Evolutionary conservation across 306 rosid genomes (phyloP).

Genomic region (Pyrus betulifolia): DNA sequence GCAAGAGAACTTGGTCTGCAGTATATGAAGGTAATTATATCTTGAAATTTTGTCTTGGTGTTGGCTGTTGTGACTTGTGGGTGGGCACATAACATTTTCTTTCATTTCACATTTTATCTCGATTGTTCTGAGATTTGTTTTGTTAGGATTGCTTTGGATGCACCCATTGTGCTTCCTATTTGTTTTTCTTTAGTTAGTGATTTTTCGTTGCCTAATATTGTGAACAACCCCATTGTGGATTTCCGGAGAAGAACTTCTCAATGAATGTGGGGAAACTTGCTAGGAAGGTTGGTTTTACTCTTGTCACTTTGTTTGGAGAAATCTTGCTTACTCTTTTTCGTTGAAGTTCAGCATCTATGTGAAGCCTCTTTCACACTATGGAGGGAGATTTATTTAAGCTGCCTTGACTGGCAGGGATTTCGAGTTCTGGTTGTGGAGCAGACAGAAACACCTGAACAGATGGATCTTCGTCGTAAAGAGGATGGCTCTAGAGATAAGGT

Average conservation of each 20-base stretch:
- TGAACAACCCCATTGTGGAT: slow-evolving; percentile 98
- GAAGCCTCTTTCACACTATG: slow-evolving; percentile 10
- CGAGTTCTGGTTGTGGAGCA: slow-evolving; percentile 94
- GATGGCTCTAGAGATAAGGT: slow-evolving; percentile 92
- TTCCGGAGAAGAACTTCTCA: slow-evolving; percentile 89
- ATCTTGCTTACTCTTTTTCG: not conserved
- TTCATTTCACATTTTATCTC: not conserved
- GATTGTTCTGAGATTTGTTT: not conserved
- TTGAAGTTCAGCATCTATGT: not conserved
- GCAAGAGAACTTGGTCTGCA: slow-evolving; percentile 83
- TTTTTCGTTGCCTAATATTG: slow-evolving; percentile 21
- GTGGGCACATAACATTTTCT: not conserved
- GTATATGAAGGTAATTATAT: slow-evolving; percentile 65
- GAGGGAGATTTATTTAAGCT: slow-evolving; percentile 21
- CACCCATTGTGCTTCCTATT: not conserved
- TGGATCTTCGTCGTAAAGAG: slow-evolving; percentile 81
- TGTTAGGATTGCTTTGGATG: not conserved
- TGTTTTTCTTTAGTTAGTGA: slow-evolving; percentile 1
- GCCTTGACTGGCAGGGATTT: slow-evolving; percentile 56
- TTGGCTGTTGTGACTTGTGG: not conserved
- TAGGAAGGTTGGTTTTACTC: slow-evolving; percentile 62
- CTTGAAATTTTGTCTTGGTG: not conserved
- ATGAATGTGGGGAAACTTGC: slow-evolving; percentile 79
- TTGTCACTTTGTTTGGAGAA: not conserved
- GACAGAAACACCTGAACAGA: slow-evolving; percentile 96